Percentiles rank a stretch among this genome's conserved stretches.
Conservation (phyloP, 179 eudicot genomes). For the Gypsophila paniculata region DNA sequence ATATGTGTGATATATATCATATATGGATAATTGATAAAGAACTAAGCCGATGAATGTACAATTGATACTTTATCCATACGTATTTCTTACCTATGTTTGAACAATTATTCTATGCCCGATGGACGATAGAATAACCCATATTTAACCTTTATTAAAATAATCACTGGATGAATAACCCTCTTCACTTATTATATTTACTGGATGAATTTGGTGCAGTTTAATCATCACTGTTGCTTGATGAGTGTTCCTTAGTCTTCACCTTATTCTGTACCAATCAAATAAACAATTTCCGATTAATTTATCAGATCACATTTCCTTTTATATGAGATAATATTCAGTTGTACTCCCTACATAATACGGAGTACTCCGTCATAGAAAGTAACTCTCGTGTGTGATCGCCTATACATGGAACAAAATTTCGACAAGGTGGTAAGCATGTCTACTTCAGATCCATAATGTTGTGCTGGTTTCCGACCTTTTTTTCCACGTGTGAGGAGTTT, state of each 20-base stretch:
- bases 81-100: too few species aligned
- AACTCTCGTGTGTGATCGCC: too few species aligned
- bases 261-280: slow-evolving; percentile 7
- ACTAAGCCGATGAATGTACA: neutral
- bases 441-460: too few species aligned
- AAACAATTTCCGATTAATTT: neutral
- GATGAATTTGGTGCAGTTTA: neutral
- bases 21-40: neutral
- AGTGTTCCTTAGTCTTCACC: neutral
- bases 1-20: neutral
- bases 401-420: too few species aligned
- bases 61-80: neutral
- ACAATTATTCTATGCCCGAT: too few species aligned
- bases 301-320: neutral
- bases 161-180: neutral
- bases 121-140: too few species aligned
- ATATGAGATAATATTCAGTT: too few species aligned
- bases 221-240: slow-evolving; percentile 9
- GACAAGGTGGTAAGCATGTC: too few species aligned
- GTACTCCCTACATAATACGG: too few species aligned
- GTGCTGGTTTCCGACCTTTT: too few species aligned
- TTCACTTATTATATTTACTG: neutral
- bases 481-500: too few species aligned
- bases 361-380: too few species aligned
- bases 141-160: neutral